These are phyloP conservation scores for Pyrus betulifolia DNA, from an alignment of 306 rosid species.

Conservation along the genomic window DNA sequence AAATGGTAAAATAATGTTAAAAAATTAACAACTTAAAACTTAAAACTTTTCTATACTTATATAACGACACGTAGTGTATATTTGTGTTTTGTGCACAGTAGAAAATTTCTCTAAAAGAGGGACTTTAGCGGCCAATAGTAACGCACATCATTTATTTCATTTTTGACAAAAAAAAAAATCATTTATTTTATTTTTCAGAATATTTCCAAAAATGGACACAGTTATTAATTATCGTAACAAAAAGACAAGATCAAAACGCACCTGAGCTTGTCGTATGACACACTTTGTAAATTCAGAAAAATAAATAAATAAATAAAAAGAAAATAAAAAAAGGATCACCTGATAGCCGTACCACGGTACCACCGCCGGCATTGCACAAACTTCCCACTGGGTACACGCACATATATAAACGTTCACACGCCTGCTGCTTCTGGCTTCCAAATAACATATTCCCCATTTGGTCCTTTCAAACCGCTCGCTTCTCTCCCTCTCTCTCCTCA, in stretches of 20 bases:
- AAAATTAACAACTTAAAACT: too few species aligned
- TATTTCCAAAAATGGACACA: not conserved
- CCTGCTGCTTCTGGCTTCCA: not conserved
- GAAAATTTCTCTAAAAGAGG: too few species aligned
- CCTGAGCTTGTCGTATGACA: not conserved
- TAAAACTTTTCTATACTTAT: too few species aligned
- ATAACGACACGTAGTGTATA: too few species aligned
- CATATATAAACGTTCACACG: not conserved
- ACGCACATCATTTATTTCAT: not conserved
- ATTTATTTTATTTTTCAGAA: not conserved
- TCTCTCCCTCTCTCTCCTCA: not conserved
- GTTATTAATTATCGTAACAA: not conserved
- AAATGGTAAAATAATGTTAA: too few species aligned
- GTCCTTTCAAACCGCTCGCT: constrained; percentile 8
- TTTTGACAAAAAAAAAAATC: too few species aligned
- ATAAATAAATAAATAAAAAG: not conserved
- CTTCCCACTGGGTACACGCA: not conserved
- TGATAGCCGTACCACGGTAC: not conserved
- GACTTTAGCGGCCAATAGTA: too few species aligned
- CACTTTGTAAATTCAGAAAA: not conserved
- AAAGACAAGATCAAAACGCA: not conserved
- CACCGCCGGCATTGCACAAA: not conserved
- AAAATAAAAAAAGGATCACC: not conserved
- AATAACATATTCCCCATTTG: not conserved
- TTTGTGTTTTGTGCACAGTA: too few species aligned